These are phyloP conservation scores for Corynespora cassiicola DNA, from an alignment of 2,329 filamentous ascomycete genomes.

Conservation along the genomic window DNA sequence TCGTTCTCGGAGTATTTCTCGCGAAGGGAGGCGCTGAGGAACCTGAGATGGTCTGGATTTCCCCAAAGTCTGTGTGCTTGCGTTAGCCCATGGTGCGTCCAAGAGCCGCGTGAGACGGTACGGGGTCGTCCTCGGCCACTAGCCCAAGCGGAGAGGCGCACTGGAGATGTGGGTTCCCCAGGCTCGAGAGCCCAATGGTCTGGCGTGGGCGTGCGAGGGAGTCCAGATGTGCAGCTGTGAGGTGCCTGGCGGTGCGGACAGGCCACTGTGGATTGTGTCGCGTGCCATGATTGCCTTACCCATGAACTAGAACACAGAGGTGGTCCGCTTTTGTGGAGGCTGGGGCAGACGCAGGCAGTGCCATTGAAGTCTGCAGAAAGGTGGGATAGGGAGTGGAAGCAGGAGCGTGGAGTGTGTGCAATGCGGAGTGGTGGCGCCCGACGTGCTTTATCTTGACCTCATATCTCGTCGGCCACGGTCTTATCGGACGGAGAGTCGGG, in stretches of 20 bases:
- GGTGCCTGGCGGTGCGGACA: too few species aligned
- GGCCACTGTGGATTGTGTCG: slow-evolving; percentile 4
- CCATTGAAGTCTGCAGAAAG: slow-evolving; percentile 15
- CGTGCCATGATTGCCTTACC: slow-evolving; percentile 54
- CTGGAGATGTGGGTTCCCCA: too few species aligned
- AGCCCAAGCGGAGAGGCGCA: too few species aligned
- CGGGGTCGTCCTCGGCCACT: too few species aligned
- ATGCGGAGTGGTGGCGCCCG: too few species aligned
- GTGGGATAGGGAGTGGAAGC: background rate
- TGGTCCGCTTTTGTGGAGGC: slow-evolving; percentile 60
- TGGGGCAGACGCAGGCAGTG: slow-evolving; percentile 12
- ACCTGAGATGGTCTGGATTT: slow-evolving; percentile 75
- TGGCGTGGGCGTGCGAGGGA: too few species aligned
- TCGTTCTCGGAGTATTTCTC: slow-evolving; percentile 66
- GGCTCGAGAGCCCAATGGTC: too few species aligned
- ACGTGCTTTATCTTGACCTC: slow-evolving; percentile 12
- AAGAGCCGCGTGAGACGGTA: too few species aligned
- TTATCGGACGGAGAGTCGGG: slow-evolving; percentile 20
- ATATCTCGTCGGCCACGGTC: slow-evolving; percentile 26
- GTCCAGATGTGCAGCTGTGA: too few species aligned
- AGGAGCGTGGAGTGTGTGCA: slow-evolving; percentile 20
- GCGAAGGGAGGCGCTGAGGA: slow-evolving; percentile 70
- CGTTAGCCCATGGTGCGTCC: slow-evolving; percentile 18
- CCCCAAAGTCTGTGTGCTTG: slow-evolving; percentile 71
- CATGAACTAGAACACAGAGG: slow-evolving; percentile 79